Percentiles rank a stretch among this genome's conserved stretches.
Evolutionary conservation across 345 rosid species (phyloP).

Genomic region (Raphanus raphanistrum): DNA sequence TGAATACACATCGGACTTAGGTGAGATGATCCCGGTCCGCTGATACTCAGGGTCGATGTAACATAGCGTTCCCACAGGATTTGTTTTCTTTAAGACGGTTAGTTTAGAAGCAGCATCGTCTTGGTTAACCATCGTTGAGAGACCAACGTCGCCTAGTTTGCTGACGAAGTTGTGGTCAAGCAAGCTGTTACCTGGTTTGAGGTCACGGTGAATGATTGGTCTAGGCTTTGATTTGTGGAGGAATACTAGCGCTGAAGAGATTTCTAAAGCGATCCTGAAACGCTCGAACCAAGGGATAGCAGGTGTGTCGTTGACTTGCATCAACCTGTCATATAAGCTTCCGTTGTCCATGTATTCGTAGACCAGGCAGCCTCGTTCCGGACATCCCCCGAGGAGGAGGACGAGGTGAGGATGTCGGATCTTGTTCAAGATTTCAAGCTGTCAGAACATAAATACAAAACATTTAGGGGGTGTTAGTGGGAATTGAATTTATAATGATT

Average conservation of each 20-base stretch:
- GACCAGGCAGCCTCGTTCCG: conserved; percentile 69
- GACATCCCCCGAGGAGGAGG: conserved; percentile 91
- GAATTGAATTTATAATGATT: too few species aligned
- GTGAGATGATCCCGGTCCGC: conserved; percentile 68
- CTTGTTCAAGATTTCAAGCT: conserved; percentile 84
- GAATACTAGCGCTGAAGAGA: conserved; percentile 74
- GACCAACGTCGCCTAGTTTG: conserved; percentile 91
- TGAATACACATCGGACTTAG: conserved; percentile 79
- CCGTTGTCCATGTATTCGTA: conserved; percentile 59
- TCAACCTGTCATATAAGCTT: conserved; percentile 44
- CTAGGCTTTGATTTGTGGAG: conserved; percentile 81
- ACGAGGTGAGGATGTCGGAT: conserved; percentile 85
- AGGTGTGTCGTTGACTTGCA: conserved; percentile 44
- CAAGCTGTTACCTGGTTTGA: conserved; percentile 88
- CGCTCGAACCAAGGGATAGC: conserved; percentile 86
- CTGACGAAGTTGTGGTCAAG: conserved; percentile 77
- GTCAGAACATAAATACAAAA: conserved; percentile 30
- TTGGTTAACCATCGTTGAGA: conserved; percentile 56
- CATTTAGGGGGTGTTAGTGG: too few species aligned
- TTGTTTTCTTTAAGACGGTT: conserved; percentile 50
- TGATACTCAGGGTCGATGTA: conserved; percentile 96
- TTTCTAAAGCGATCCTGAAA: conserved; percentile 85
- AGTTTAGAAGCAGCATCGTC: conserved; percentile 49
- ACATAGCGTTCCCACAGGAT: conserved; percentile 78
- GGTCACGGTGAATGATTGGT: conserved; percentile 82